phyloP scores from a whole-genome alignment of 306 rosid species.

The Fragaria nilgerrensis region DNA sequence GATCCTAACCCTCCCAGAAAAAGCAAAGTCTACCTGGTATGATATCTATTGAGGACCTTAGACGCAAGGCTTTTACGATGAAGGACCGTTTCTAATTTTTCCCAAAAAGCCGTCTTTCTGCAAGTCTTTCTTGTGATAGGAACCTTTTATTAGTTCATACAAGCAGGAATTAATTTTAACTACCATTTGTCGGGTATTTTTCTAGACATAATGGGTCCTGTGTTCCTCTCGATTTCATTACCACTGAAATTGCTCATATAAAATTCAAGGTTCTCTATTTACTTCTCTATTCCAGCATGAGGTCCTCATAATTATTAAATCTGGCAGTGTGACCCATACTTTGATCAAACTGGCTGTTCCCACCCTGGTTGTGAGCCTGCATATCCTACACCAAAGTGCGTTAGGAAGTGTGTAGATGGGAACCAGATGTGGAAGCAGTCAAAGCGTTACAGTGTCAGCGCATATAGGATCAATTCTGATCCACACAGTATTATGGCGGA shows the following conservation, averaged over 20 bases:
- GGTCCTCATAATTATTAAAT: conserved; percentile 1
- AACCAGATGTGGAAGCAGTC: conserved; percentile 75
- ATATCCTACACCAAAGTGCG: conserved; percentile 75
- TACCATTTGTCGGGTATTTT: neutral
- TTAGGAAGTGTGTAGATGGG: conserved; percentile 54
- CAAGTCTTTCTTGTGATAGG: neutral
- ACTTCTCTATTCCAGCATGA: conserved; percentile 16
- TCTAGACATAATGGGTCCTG: neutral
- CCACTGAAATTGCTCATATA: neutral
- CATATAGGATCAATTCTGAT: conserved; percentile 56
- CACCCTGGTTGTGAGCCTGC: conserved; percentile 98
- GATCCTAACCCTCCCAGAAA: neutral
- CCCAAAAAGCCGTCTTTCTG: neutral
- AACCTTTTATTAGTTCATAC: neutral
- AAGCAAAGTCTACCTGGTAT: neutral
- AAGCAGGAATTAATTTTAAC: neutral
- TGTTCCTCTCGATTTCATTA: neutral
- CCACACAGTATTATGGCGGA: conserved; percentile 85
- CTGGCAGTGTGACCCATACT: conserved; percentile 92
- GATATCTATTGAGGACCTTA: neutral
- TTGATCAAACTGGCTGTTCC: conserved; percentile 82
- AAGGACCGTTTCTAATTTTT: neutral
- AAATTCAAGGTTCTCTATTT: conserved; percentile 15
- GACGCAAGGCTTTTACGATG: neutral
- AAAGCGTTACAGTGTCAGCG: conserved; percentile 71